Percentiles rank a stretch among this genome's conserved stretches.
These are phyloP conservation scores for Coniferiporia sulphurascens DNA, from an alignment of 1,284 basidiomycete genomes.

Conservation along the genomic window DNA sequence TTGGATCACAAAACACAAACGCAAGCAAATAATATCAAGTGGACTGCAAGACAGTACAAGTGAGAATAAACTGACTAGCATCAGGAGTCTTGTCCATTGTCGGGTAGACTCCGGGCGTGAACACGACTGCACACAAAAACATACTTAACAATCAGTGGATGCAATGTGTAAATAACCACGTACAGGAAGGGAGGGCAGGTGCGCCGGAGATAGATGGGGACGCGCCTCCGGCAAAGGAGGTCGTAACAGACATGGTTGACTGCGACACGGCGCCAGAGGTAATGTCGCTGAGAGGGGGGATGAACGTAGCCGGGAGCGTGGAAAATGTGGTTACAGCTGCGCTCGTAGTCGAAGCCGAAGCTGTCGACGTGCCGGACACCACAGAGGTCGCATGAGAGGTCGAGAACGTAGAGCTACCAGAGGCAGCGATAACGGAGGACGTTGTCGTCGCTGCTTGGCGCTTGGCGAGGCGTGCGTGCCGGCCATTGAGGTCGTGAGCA, in stretches of 20 bases:
- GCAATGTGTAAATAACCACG: conserved; percentile 22
- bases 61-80: conserved; percentile 39
- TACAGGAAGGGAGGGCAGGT: conserved; percentile 61
- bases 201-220: conserved; percentile 58
- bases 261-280: conserved; percentile 51
- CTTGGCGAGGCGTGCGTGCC: conserved; percentile 24
- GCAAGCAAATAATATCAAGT: no score
- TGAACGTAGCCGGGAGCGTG: conserved; percentile 22
- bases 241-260: conserved; percentile 43
- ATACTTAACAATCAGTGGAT: neutral
- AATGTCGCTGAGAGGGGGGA: conserved; percentile 58
- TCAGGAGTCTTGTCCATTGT: conserved; percentile 62
- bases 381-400: conserved; percentile 1
- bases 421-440: conserved; percentile 21
- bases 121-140: conserved; percentile 41
- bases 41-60: neutral
- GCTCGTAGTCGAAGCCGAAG: conserved; percentile 7
- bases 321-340: conserved; percentile 11
- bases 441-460: conserved; percentile 24
- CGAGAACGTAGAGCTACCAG: conserved; percentile 21
- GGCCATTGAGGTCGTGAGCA: conserved; percentile 29
- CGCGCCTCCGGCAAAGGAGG: conserved; percentile 55
- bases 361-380: conserved; percentile 24
- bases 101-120: conserved; percentile 54
- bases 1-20: neutral